Evolutionary conservation across 352 stramenopile species (phyloP), one percentile per base, ranked within the genome.

Genomic region (Phytophthora hybrid): DNA sequence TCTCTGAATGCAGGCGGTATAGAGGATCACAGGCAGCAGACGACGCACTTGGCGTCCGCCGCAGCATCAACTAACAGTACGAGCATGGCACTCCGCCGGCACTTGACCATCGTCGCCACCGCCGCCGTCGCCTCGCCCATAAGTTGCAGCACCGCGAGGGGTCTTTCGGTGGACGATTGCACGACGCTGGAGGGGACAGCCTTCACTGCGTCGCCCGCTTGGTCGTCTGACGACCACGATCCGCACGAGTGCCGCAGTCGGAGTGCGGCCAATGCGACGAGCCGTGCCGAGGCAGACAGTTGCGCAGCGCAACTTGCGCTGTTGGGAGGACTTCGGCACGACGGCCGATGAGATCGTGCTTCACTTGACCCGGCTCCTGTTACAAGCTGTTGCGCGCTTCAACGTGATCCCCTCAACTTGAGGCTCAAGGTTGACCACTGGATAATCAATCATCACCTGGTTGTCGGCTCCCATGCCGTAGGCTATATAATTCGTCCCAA

Each of bases 381-480:
- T 41, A 51, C 4, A 51, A 21, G 41, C 41, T 19, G 41, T 19
- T 41, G 7, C 41, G 52, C 31, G 60, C 44, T 69, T 74, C 67
- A 74, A 70, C 54, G 37, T 74, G 60, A 65, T 44, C 67, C 66
- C 59, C 19, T 73, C 10, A 29, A n/a, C 14, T 16, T 61, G 34
- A 13, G 8, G 34, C 8, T 41, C 34, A 41, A 41, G 11, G 41
- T 51, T 51, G 10, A 14, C 37, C 37, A 44, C 1, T 26, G 23
- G 23, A 26, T 13, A 14, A 5, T 7, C 41, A 19, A 51, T 44
- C 21, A 60, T 59, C 66, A 74, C 37, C 52, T 74, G 53, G 16
- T n/a, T 8, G 14, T 51, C 19, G 13, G 13, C 53, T 57, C 39
- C 26, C 64, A 51, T 71, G 41, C 52, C 31, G 32, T 31, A 44